phyloP scores from a whole-genome alignment of 441 rosid species.

The Jatropha multifida region DNA sequence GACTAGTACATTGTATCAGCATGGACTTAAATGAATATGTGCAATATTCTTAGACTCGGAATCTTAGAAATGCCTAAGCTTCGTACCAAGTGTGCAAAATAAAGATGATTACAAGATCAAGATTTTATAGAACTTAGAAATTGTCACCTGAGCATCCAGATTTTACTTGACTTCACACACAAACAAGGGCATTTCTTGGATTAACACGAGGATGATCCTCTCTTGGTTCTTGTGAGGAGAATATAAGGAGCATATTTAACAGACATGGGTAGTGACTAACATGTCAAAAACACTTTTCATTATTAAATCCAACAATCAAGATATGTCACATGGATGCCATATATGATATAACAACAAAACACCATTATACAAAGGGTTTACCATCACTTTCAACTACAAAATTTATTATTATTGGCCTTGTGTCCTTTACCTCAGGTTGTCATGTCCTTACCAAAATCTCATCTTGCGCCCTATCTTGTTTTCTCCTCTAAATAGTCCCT shows the following conservation, averaged over 20 bases:
- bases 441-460: constrained; percentile 3
- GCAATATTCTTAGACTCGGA: too few species aligned
- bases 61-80: not conserved
- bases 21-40: not conserved
- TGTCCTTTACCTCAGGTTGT: constrained; percentile 10
- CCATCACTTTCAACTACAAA: constrained; percentile 7
- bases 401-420: not conserved
- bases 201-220: not conserved
- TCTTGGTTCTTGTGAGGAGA: constrained; percentile 14
- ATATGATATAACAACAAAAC: not conserved
- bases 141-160: not conserved
- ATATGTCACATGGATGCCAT: not conserved
- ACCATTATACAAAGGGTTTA: not conserved
- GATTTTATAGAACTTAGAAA: not conserved
- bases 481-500: not conserved
- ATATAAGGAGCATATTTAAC: constrained; percentile 14
- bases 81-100: not conserved
- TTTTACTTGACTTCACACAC: not conserved
- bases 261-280: not conserved
- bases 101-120: not conserved
- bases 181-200: not conserved
- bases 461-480: not conserved
- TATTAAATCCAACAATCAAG: constrained; percentile 7
- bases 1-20: not conserved
- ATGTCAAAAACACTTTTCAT: not conserved